Conservation (phyloP, 768 basidiomycete species). For the Pulveroboletus frians region DNA sequence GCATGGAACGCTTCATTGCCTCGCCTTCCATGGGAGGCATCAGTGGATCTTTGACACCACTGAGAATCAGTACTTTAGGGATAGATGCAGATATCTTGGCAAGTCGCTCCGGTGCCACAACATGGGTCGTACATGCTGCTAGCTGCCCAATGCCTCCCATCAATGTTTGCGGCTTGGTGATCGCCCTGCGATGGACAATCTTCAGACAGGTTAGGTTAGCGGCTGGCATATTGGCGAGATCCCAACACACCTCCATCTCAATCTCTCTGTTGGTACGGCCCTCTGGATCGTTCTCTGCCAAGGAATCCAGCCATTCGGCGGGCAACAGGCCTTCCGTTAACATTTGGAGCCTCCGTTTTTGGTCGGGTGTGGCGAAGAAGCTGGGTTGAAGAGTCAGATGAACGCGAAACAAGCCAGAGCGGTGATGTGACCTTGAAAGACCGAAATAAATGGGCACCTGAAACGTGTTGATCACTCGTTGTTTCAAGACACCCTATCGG, state of each 20-base stretch:
- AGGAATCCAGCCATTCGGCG: conserved; percentile 51
- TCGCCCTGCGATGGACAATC: conserved; percentile 43
- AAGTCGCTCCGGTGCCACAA: conserved; percentile 47
- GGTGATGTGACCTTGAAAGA: conserved; percentile 31
- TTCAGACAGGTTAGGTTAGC: conserved; percentile 21
- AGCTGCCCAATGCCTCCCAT: conserved; percentile 69
- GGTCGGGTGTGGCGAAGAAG: conserved; percentile 33
- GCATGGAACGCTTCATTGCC: conserved; percentile 53
- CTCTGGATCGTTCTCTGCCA: conserved; percentile 46
- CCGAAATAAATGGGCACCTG: conserved; percentile 39
- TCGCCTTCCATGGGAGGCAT: conserved; percentile 48
- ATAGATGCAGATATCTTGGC: conserved; percentile 46
- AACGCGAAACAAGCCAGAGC: neutral
- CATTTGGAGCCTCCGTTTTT: conserved; percentile 43
- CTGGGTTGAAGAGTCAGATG: conserved; percentile 28
- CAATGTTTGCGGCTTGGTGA: conserved; percentile 55
- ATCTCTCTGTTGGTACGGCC: conserved; percentile 63
- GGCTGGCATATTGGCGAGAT: neutral
- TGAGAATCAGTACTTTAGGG: conserved; percentile 63
- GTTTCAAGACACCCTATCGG: neutral
- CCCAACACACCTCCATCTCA: conserved; percentile 44
- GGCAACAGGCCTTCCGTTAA: conserved; percentile 59
- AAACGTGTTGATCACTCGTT: neutral
- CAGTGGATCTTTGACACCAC: conserved; percentile 62
- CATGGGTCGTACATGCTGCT: conserved; percentile 61